Conservation (phyloP, 2,329 filamentous ascomycete genomes). For the Paraconiothyrium brasiliense region DNA sequence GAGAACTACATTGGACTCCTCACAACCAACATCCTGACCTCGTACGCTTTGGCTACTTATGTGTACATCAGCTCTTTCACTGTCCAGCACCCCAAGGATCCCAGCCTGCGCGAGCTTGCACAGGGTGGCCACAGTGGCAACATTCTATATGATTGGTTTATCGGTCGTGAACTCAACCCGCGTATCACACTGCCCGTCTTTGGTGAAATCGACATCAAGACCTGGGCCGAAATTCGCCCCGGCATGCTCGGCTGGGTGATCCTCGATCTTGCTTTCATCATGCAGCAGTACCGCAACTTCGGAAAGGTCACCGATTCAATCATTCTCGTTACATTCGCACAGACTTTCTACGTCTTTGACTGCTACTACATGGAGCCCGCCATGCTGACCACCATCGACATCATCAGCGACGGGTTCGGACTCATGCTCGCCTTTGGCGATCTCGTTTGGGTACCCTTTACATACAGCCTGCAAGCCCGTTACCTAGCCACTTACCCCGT, state of each 20-base stretch:
- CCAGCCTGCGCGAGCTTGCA: constrained; percentile 78
- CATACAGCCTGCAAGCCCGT: constrained; percentile 83
- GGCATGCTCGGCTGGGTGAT: constrained; percentile 91
- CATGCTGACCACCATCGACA: constrained; percentile 92
- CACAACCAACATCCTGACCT: constrained; percentile 81
- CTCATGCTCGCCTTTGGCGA: constrained; percentile 96
- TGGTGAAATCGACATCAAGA: constrained; percentile 89
- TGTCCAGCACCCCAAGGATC: constrained; percentile 76
- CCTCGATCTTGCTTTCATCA: constrained; percentile 83
- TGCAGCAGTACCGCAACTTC: constrained; percentile 86
- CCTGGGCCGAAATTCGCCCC: constrained; percentile 89
- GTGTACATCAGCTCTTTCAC: constrained; percentile 85
- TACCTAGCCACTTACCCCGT: constrained; percentile 87
- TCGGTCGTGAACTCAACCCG: constrained; percentile 93
- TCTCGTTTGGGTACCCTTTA: constrained; percentile 89
- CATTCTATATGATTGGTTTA: constrained; percentile 93
- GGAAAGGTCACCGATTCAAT: constrained; percentile 89
- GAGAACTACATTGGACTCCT: constrained; percentile 89
- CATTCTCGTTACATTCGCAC: constrained; percentile 77
- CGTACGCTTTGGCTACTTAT: constrained; percentile 76
- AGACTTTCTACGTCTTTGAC: constrained; percentile 85
- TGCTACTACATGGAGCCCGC: constrained; percentile 86
- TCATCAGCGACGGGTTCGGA: constrained; percentile 91
- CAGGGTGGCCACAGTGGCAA: constrained; percentile 85
- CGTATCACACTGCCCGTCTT: constrained; percentile 80